Conservation (phyloP, 306 rosid species). For the Senna siamea region DNA sequence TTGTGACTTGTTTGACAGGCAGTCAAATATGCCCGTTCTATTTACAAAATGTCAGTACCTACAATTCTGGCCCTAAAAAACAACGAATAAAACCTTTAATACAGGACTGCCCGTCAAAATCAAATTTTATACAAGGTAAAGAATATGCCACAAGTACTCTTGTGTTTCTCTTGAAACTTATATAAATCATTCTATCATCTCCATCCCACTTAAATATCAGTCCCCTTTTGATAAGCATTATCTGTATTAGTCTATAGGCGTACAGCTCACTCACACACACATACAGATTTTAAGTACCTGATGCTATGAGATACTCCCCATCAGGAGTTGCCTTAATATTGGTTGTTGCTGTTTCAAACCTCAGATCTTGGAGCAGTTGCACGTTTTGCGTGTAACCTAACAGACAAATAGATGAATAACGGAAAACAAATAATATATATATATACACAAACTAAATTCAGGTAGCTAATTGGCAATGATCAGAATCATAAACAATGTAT, state of each 20-base stretch:
- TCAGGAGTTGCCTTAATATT: slow-evolving; percentile 87
- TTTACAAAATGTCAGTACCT: neutral
- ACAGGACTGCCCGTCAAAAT: neutral
- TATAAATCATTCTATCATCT: neutral
- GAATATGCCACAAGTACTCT: neutral
- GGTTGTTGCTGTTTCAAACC: slow-evolving; percentile 80
- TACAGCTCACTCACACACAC: neutral
- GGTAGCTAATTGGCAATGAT: neutral
- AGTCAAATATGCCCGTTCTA: neutral
- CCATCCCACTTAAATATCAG: neutral
- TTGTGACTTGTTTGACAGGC: slow-evolving; percentile 1
- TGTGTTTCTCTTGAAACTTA: neutral
- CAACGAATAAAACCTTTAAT: neutral
- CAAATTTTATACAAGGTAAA: neutral
- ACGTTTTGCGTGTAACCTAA: slow-evolving; percentile 72
- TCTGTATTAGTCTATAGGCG: neutral
- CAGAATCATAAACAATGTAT: neutral
- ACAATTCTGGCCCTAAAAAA: neutral
- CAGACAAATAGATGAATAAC: slow-evolving; percentile 16
- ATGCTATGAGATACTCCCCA: slow-evolving; percentile 81
- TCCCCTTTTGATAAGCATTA: neutral
- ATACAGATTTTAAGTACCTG: slow-evolving; percentile 55
- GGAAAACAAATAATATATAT: neutral
- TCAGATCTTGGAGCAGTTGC: slow-evolving; percentile 76
- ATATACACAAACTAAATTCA: neutral